phyloP scores from a whole-genome alignment of 768 basidiomycete species.

The Tulasnella sp. region DNA sequence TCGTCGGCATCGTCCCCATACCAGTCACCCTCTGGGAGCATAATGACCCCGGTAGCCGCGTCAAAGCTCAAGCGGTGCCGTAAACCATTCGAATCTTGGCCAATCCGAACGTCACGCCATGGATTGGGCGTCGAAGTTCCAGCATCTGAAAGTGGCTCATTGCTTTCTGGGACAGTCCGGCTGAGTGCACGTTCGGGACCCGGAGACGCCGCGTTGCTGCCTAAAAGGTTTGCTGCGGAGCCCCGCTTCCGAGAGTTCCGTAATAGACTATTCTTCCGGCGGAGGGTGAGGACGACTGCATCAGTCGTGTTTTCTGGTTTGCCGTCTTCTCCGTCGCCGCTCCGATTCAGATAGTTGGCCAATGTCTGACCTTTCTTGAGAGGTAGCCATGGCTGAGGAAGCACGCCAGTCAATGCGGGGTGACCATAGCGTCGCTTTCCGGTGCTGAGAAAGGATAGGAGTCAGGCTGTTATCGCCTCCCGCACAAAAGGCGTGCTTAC shows the following conservation, averaged over 20 bases:
- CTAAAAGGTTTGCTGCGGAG: not conserved
- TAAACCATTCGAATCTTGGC: conserved; percentile 26
- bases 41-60: conserved; percentile 76
- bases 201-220: not conserved
- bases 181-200: not conserved
- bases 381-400: conserved; percentile 92
- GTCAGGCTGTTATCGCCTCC: not conserved
- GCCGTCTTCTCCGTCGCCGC: conserved; percentile 20
- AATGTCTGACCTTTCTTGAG: conserved; percentile 70
- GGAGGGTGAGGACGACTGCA: conserved; percentile 71
- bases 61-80: conserved; percentile 69
- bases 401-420: conserved; percentile 83
- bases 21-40: conserved; percentile 65
- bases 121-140: conserved; percentile 10
- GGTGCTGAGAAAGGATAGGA: conserved; percentile 41
- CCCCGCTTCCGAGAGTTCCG: not conserved
- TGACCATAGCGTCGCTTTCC: conserved; percentile 90
- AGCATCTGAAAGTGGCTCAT: not conserved
- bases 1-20: conserved; percentile 37
- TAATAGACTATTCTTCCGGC: conserved; percentile 38
- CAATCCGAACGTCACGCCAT: conserved; percentile 27
- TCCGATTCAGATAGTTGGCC: conserved; percentile 36
- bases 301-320: conserved; percentile 24
- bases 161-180: not conserved
- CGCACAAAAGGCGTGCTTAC: conserved; percentile 29